Conservation (phyloP, 306 rosid genomes). For the Sicyos baderoa region DNA sequence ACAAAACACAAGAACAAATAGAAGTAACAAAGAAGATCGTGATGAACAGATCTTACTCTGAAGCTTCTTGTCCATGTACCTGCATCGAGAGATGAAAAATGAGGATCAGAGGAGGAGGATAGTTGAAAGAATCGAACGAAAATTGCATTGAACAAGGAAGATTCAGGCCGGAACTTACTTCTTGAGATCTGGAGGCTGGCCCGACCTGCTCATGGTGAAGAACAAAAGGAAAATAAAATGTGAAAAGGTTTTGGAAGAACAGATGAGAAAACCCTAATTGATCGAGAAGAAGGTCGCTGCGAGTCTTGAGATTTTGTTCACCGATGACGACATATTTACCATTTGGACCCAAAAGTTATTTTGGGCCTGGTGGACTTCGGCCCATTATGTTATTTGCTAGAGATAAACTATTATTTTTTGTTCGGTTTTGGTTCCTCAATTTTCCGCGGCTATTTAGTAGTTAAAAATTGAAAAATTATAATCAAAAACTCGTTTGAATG, state of each 20-base stretch:
- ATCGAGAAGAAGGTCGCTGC: background rate
- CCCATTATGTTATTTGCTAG: background rate
- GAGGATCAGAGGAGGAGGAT: background rate
- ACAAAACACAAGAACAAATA: no score
- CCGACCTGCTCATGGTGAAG: slow-evolving; percentile 71
- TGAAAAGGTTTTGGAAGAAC: slow-evolving; percentile 5
- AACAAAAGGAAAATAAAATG: background rate
- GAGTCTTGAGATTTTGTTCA: background rate
- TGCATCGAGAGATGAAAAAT: slow-evolving; percentile 19
- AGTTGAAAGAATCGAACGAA: background rate
- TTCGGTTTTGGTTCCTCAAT: no score
- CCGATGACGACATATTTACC: background rate
- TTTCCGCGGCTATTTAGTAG: no score
- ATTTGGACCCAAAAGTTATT: background rate
- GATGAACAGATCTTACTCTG: slow-evolving; percentile 50
- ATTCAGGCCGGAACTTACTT: slow-evolving; percentile 37
- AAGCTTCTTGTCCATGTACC: slow-evolving; percentile 94
- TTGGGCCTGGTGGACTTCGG: background rate
- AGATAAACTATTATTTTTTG: no score
- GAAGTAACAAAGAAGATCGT: background rate
- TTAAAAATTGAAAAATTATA: no score
- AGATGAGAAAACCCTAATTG: slow-evolving; percentile 38
- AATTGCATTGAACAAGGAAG: no score
- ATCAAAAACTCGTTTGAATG: no score
- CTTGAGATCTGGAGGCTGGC: slow-evolving; percentile 92